These are phyloP conservation scores for Alternaria arborescens DNA, from an alignment of 2,329 filamentous ascomycete genomes.

Conservation along the genomic window DNA sequence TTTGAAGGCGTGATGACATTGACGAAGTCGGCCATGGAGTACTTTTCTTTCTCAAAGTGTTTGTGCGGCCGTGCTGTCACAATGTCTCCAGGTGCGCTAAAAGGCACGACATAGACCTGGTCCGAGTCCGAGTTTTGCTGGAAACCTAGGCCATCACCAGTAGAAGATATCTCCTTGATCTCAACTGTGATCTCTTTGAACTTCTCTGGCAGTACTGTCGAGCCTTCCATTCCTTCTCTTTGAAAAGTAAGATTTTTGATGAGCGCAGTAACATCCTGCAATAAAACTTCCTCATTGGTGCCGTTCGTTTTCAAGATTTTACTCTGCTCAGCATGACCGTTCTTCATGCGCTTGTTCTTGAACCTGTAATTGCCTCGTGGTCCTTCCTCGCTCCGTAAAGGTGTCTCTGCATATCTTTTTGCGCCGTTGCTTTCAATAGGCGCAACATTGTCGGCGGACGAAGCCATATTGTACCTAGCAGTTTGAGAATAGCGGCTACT, in stretches of 20 bases:
- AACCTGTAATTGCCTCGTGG: slow-evolving; percentile 49
- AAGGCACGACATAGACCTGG: slow-evolving; percentile 86
- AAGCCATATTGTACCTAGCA: slow-evolving; percentile 43
- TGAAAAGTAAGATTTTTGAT: slow-evolving; percentile 48
- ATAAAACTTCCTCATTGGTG: slow-evolving; percentile 59
- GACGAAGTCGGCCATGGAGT: slow-evolving; percentile 83
- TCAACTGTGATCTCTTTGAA: slow-evolving; percentile 82
- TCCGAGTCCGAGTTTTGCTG: slow-evolving; percentile 68
- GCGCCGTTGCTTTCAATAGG: slow-evolving; percentile 45
- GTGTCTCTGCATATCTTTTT: slow-evolving; percentile 46
- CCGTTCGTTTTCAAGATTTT: slow-evolving; percentile 53
- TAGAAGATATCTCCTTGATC: slow-evolving; percentile 85
- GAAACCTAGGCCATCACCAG: slow-evolving; percentile 86
- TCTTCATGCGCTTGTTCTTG: slow-evolving; percentile 60
- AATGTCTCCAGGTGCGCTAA: slow-evolving; percentile 83
- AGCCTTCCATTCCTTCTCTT: slow-evolving; percentile 26
- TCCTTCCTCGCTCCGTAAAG: slow-evolving; percentile 44
- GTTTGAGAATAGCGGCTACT: slow-evolving; percentile 23
- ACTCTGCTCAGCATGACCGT: slow-evolving; percentile 47
- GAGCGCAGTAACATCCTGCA: slow-evolving; percentile 56
- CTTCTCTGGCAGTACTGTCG: slow-evolving; percentile 64
- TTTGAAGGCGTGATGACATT: slow-evolving; percentile 77
- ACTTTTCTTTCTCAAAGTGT: slow-evolving; percentile 70
- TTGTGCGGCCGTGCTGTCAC: slow-evolving; percentile 81
- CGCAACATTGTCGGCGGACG: slow-evolving; percentile 41